Conservation (phyloP, 371 early-diverging fungal species). For the Rhizopus sp. region DNA sequence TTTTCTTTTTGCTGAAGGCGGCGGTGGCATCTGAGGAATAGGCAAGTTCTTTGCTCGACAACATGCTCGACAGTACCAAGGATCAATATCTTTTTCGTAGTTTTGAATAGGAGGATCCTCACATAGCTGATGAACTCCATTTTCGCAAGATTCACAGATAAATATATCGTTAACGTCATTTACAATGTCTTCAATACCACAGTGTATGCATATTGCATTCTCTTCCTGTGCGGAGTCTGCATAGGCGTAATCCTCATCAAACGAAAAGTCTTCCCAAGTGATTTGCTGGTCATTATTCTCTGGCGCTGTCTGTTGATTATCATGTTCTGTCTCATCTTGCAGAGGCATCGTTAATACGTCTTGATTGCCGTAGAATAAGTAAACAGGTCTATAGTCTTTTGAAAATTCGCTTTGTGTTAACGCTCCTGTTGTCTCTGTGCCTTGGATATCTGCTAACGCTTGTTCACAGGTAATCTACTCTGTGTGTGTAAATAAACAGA, state of each 20-base stretch:
- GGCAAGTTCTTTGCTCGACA: conserved; percentile 28
- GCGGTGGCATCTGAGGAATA: conserved; percentile 18
- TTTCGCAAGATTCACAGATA: conserved; percentile 45
- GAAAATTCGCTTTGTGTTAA: conserved; percentile 17
- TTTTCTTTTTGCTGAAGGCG: conserved; percentile 15
- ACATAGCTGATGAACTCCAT: conserved; percentile 49
- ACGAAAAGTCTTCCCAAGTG: conserved; percentile 39
- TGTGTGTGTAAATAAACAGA: neutral
- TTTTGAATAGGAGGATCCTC: conserved; percentile 39
- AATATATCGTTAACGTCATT: conserved; percentile 45
- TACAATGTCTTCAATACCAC: conserved; percentile 37
- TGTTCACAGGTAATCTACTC: conserved; percentile 25
- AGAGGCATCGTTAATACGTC: conserved; percentile 10
- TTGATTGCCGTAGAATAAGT: conserved; percentile 42
- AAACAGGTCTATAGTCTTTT: conserved; percentile 36
- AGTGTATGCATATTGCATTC: conserved; percentile 33
- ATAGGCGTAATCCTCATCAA: conserved; percentile 28
- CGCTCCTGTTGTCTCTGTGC: neutral
- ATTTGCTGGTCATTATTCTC: conserved; percentile 16
- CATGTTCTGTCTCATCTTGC: conserved; percentile 1
- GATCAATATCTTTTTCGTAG: conserved; percentile 43
- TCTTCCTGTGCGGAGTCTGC: conserved; percentile 23
- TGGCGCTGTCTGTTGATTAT: neutral
- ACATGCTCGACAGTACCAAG: conserved; percentile 53
- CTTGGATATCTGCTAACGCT: conserved; percentile 28